Conservation (phyloP, 176 grass and related monocot species). For the Saccharum spontaneum region DNA sequence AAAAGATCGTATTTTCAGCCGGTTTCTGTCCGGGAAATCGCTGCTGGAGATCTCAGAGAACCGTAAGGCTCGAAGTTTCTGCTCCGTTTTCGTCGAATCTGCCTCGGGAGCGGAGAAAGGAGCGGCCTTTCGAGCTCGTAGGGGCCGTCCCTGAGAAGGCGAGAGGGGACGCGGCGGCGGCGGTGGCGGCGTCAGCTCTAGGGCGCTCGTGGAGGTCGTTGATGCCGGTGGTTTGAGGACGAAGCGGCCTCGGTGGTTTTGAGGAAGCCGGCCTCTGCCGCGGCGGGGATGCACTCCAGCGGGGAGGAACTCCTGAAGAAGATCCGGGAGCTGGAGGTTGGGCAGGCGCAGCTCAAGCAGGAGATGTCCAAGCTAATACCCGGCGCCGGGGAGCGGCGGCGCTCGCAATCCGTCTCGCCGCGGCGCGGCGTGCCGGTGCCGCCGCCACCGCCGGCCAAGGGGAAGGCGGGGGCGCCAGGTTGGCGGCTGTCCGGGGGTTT, state of each 20-base stretch:
- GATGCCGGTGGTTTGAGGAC: conserved; percentile 9
- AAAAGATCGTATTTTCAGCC: conserved; percentile 23
- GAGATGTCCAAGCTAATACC: conserved; percentile 72
- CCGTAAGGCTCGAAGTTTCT: conserved; percentile 15
- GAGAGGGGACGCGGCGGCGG: conserved; percentile 2
- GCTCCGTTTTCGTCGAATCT: conserved; percentile 40
- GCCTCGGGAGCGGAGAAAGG: conserved; percentile 20
- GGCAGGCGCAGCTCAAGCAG: conserved; percentile 76
- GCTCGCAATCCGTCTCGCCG: conserved; percentile 88
- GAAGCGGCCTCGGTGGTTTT: not conserved
- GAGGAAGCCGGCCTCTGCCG: not conserved
- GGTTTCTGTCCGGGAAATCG: conserved; percentile 5
- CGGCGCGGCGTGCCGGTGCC: conserved; percentile 23
- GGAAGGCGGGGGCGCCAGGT: not conserved
- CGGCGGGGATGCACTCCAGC: conserved; percentile 48
- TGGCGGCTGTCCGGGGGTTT: conserved; percentile 34
- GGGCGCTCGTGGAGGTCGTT: conserved; percentile 10
- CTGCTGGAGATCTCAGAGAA: conserved; percentile 9
- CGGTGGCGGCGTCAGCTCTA: not conserved
- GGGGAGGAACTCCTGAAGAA: conserved; percentile 83
- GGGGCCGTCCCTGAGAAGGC: conserved; percentile 17
- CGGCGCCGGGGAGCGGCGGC: conserved; percentile 26
- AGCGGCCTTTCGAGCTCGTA: conserved; percentile 37
- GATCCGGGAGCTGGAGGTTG: conserved; percentile 70
- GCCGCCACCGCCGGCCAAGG: not conserved